Conservation (phyloP, 176 grass and related monocot genomes). For the Triticum turgidum region DNA sequence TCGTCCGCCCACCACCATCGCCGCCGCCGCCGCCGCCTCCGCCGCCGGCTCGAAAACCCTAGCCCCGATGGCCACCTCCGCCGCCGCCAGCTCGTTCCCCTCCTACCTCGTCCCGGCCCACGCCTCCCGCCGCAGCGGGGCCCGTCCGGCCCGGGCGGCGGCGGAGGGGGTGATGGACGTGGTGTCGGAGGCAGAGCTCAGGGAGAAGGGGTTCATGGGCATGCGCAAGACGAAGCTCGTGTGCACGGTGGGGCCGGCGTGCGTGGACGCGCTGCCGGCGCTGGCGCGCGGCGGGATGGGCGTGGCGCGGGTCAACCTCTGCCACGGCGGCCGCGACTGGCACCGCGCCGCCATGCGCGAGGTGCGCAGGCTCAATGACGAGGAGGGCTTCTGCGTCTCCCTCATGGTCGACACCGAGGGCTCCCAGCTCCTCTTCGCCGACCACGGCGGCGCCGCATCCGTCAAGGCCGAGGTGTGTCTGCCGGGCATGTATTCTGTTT, state of each 20-base stretch:
- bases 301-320: conserved; percentile 71
- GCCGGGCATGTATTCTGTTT: neutral
- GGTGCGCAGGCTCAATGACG: conserved; percentile 55
- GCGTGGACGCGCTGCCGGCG: conserved; percentile 45
- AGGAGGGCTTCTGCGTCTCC: conserved; percentile 63
- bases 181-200: conserved; percentile 65
- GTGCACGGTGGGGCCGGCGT: conserved; percentile 64
- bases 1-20: conserved; percentile 18
- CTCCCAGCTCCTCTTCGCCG: conserved; percentile 57
- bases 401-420: conserved; percentile 80
- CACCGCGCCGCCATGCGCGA: conserved; percentile 46
- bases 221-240: conserved; percentile 67
- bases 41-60: neutral
- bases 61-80: conserved; percentile 6
- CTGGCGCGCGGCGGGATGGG: conserved; percentile 69
- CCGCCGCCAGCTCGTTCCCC: neutral
- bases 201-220: conserved; percentile 73
- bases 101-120: neutral
- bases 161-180: conserved; percentile 42
- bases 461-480: conserved; percentile 52
- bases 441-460: conserved; percentile 49
- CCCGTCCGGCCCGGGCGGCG: neutral
- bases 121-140: neutral
- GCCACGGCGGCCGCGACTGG: conserved; percentile 61
- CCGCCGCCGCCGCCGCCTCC: neutral